Evolutionary conservation across 2,329 filamentous ascomycete species (phyloP).

Genomic region (Cladosporium phlei): DNA sequence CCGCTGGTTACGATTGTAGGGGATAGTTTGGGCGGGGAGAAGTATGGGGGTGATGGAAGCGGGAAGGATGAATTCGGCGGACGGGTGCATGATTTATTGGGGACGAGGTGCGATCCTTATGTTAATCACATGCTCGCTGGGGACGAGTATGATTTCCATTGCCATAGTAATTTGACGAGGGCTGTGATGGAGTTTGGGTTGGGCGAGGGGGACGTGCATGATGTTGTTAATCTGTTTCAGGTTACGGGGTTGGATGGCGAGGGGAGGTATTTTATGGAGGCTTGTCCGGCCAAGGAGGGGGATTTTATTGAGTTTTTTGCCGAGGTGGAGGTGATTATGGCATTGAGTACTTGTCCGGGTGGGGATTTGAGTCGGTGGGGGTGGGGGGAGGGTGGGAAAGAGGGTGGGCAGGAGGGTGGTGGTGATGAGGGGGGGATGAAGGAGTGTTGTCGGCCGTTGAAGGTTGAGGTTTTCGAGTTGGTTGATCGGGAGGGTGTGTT

Average conservation of each 20-base stretch:
- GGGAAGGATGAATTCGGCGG: slow-evolving; percentile 50
- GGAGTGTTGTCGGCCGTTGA: slow-evolving; percentile 67
- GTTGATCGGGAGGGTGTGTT: slow-evolving; percentile 44
- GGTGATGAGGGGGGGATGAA: slow-evolving; percentile 60
- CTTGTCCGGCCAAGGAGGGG: slow-evolving; percentile 51
- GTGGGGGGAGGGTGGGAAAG: slow-evolving; percentile 55
- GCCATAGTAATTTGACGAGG: slow-evolving; percentile 74
- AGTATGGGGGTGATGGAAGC: too few relatives aligned
- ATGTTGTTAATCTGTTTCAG: slow-evolving; percentile 83
- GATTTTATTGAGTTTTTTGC: slow-evolving; percentile 73
- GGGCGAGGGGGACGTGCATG: slow-evolving; percentile 70
- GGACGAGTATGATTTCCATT: slow-evolving; percentile 74
- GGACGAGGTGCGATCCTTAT: slow-evolving; percentile 80
- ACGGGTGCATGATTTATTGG: slow-evolving; percentile 71
- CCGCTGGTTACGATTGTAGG: slow-evolving; percentile 64
- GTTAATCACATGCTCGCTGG: slow-evolving; percentile 69
- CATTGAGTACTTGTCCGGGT: slow-evolving; percentile 67
- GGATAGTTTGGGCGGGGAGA: too few relatives aligned
- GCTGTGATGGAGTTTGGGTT: slow-evolving; percentile 66
- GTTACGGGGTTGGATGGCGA: slow-evolving; percentile 70
- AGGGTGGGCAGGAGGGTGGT: slow-evolving; percentile 49
- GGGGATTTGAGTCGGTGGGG: slow-evolving; percentile 80
- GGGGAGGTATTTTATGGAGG: slow-evolving; percentile 72
- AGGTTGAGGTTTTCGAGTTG: slow-evolving; percentile 67
- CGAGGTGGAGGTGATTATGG: slow-evolving; percentile 68